phyloP scores from a whole-genome alignment of 345 rosid species.

The Dipteronia dyeriana region DNA sequence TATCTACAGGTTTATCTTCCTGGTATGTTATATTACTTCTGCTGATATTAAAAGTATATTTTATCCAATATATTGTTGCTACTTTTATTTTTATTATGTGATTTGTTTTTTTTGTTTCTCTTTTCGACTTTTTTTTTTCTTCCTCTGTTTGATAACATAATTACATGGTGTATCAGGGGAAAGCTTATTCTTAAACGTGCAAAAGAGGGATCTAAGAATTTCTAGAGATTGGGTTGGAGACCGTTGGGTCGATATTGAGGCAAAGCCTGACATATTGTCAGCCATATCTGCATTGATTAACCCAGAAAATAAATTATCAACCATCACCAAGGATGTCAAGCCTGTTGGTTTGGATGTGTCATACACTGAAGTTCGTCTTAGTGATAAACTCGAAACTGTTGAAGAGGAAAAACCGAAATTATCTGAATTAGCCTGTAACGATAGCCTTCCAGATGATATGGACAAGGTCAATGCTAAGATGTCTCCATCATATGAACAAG shows the following conservation, averaged over 20 bases:
- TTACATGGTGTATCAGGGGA: slow-evolving; percentile 59
- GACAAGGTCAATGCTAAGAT: slow-evolving; percentile 30
- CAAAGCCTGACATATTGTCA: slow-evolving; percentile 63
- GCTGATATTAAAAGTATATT: slow-evolving; percentile 35
- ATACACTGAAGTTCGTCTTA: slow-evolving; percentile 24
- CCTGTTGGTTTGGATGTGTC: slow-evolving; percentile 27
- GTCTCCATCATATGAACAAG: slow-evolving; percentile 31
- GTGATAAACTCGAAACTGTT: slow-evolving; percentile 28
- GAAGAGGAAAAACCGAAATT: slow-evolving; percentile 45
- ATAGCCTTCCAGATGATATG: slow-evolving; percentile 33
- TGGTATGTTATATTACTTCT: slow-evolving; percentile 52
- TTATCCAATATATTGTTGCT: neutral
- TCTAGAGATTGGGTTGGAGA: slow-evolving; percentile 84
- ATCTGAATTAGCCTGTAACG: slow-evolving; percentile 26
- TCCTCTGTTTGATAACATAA: slow-evolving; percentile 9
- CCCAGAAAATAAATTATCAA: slow-evolving; percentile 49
- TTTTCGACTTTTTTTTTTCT: slow-evolving; percentile 6
- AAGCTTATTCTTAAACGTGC: slow-evolving; percentile 51
- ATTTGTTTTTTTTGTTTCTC: slow-evolving; percentile 13
- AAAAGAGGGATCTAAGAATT: slow-evolving; percentile 60
- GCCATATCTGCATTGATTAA: slow-evolving; percentile 39
- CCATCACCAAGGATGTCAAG: slow-evolving; percentile 41
- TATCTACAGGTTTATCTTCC: slow-evolving; percentile 68
- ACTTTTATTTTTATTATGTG: neutral
- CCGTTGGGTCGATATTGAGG: slow-evolving; percentile 69